Evolutionary conservation across 176 grass and related monocot genomes (phyloP).

Genomic region (Miscanthus lutarioriparius): DNA sequence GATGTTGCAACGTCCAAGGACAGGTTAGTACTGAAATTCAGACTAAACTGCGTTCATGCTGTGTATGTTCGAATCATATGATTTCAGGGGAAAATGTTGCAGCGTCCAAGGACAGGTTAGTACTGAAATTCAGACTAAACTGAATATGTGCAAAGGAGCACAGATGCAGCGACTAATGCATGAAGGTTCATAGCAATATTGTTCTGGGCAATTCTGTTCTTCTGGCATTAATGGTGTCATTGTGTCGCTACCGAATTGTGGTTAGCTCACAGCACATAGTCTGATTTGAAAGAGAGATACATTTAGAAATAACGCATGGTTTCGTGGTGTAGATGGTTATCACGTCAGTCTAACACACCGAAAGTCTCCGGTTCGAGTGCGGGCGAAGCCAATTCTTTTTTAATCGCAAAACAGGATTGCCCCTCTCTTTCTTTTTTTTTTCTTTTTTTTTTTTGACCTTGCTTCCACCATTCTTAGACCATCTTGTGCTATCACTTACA

Average conservation of each 20-base stretch:
- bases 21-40: not conserved
- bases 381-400: slow-evolving; percentile 41
- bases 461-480: too few species aligned
- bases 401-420: too few species aligned
- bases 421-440: too few species aligned
- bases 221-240: too few species aligned
- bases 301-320: not conserved
- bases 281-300: too few species aligned
- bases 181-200: too few species aligned
- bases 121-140: not conserved
- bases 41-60: not conserved
- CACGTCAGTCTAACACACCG: slow-evolving; percentile 87
- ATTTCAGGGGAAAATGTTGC: not conserved
- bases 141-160: not conserved
- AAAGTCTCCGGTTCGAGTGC: slow-evolving; percentile 72
- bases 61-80: not conserved
- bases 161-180: not conserved
- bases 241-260: too few species aligned
- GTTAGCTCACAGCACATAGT: too few species aligned
- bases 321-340: slow-evolving; percentile 92
- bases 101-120: not conserved
- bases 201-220: not conserved
- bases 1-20: not conserved
- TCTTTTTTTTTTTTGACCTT: too few species aligned
- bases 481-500: not conserved